Evolutionary conservation across 2,329 filamentous ascomycete species (phyloP), one percentile per base, ranked within the genome.

Genomic region (Clonostachys solani): DNA sequence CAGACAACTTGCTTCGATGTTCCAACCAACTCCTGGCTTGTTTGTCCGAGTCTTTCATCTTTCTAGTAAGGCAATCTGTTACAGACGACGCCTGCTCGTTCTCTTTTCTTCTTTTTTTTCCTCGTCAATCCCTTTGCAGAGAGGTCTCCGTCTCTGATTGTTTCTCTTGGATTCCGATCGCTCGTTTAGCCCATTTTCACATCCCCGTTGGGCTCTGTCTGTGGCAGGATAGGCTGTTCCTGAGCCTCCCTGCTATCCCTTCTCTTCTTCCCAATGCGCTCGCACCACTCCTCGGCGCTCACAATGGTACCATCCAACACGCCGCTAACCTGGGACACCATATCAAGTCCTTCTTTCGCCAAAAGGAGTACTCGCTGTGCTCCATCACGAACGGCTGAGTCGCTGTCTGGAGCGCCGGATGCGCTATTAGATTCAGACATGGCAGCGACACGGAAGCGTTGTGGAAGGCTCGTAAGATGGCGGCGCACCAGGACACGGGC

Each of bases 261-360:
- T 12, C 49, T 52, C 47, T 58, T 54, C 52, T 56, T 62, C 3
- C 87, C 89, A 49, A 95, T 73, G 17, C 84, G 77, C 49, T 92
- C 87, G 54, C 92, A 89, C 94, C 94, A 97, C 56, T 86, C 83
- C 66, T 97, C 92, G 1, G 94, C 94, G 57, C 88, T 94, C 47
- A 88, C 80, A 46, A 97, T 87, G 0, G 94, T 97, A 46, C 90
- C 87, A 55, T 95, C 89, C 9, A 97, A 78, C 3, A 96, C 89
- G 6, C 85, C 83, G 38, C 85, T 94, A 44, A 99, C 90, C 63
- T 96, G 91, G 1, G 83, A 80, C 77, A 97, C 91, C 86, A 97
- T 96, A 56, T 96, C 91, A 13, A 97, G 74, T 0, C 92, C 90
- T 63, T 97, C 92, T 58, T 87, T 87, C 7, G 92, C 92, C 45